These are phyloP conservation scores for Aspergillus bertholletiae DNA, from an alignment of 495 filamentous ascomycete species.

Conservation along the genomic window DNA sequence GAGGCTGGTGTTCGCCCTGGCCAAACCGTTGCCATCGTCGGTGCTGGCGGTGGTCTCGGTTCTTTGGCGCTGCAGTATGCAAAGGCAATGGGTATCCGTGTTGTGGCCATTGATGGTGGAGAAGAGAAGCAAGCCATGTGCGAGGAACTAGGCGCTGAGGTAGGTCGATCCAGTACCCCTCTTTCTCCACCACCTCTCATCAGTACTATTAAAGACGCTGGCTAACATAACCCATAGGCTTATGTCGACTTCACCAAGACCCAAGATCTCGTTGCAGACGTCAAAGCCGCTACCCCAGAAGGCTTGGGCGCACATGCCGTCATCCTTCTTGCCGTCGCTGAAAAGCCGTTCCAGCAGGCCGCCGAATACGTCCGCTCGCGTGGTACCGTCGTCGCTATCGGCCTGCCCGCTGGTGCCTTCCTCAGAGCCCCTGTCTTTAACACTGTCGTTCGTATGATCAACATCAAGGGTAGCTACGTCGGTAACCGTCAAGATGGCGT, in stretches of 20 bases:
- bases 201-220: no score
- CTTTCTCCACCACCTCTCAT: neutral
- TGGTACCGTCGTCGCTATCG: conserved; percentile 79
- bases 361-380: conserved; percentile 77
- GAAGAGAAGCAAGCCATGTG: conserved; percentile 73
- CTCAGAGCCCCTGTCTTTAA: conserved; percentile 82
- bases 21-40: conserved; percentile 80
- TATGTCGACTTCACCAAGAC: conserved; percentile 77
- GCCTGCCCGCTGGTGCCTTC: conserved; percentile 73
- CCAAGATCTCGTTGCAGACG: conserved; percentile 75
- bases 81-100: conserved; percentile 78
- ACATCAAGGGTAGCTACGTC: conserved; percentile 89
- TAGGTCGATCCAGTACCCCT: conserved; percentile 6
- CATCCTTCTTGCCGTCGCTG: conserved; percentile 75
- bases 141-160: conserved; percentile 59
- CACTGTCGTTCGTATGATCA: conserved; percentile 83
- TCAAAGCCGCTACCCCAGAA: conserved; percentile 71
- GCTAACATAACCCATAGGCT: conserved; percentile 10
- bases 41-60: conserved; percentile 84
- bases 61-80: conserved; percentile 82
- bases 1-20: conserved; percentile 72
- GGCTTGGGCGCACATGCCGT: conserved; percentile 87
- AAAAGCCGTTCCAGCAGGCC: conserved; percentile 94
- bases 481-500: conserved; percentile 81
- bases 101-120: conserved; percentile 76